phyloP scores from a whole-genome alignment of 495 filamentous ascomycete species.

The Bacidia gigantensis region DNA sequence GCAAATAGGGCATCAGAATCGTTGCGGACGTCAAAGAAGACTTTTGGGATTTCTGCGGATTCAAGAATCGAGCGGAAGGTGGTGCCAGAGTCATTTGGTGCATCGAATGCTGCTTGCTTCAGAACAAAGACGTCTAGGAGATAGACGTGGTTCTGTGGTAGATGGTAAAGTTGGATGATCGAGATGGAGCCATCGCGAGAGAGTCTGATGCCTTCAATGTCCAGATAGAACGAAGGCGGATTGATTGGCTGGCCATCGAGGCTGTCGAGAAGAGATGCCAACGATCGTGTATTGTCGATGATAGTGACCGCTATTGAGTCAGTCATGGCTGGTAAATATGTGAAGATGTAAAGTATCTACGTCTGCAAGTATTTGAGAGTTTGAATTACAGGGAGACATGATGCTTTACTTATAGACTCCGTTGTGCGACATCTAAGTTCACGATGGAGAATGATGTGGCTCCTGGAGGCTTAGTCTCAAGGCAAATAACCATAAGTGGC shows the following conservation, averaged over 20 bases:
- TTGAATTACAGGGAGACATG: no score
- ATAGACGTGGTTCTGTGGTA: constrained; percentile 23
- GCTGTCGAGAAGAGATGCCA: constrained; percentile 7
- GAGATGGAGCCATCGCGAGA: constrained; percentile 36
- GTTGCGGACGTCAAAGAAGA: constrained; percentile 30
- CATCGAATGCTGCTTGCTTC: constrained; percentile 29
- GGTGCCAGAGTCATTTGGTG: constrained; percentile 15
- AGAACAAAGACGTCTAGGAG: constrained; percentile 41
- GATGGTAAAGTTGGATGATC: constrained; percentile 31
- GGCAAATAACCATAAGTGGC: no score
- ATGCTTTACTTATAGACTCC: no score
- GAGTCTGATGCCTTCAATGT: constrained; percentile 41
- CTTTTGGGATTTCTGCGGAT: constrained; percentile 22
- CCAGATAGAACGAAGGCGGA: constrained; percentile 36
- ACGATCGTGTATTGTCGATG: constrained; percentile 2
- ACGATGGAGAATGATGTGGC: no score
- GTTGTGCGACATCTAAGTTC: no score
- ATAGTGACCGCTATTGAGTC: constrained; percentile 9
- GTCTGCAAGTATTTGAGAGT: no score
- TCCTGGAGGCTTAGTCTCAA: no score
- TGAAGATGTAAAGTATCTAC: no score
- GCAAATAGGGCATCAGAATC: constrained; percentile 41
- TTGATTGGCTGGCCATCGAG: constrained; percentile 16
- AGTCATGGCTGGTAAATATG: no score
- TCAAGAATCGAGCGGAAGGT: constrained; percentile 40